Base-by-base conservation (phyloP, 345 rosid genomes). In the Lagerstroemia speciosa region DNA sequence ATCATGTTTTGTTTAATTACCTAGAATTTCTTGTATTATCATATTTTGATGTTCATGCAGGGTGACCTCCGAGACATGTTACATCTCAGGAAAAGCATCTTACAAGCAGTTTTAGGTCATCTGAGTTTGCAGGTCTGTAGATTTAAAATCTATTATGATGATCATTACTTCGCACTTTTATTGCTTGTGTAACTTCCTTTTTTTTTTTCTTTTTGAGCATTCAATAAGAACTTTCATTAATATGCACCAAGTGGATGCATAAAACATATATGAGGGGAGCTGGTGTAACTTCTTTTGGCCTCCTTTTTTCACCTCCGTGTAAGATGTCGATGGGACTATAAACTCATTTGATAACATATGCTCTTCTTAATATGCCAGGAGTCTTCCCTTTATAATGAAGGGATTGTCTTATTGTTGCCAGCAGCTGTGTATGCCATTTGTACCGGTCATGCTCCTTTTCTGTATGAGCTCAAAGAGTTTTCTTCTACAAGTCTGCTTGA, bases 391-490 rank as follows among this genome's bases (percentile, higher is more conserved):
- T 79, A 82, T 73, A 79, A 86, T 76, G 92, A 85, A 68, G 73
- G 75, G 61, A 70, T 77, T 75, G 85, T 83, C 64, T 53, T 75
- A 65, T 79, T 90, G 79, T 72, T 89, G 80, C 97, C 98, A 26
- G 90, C 88, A 46, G 96, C 97, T 68, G 77, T 86, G 46, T 86
- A 77, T 85, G 87, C 96, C 41, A 83, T 93, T 76, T 91, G 86
- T 80, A 78, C 81, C 81, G 97, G 97, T 68, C 84, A 73, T 69
- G 79, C 80, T 38, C 81, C 89, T 66, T 84, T 85, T 63, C 72
- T 64, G 64, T 75, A 63, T 72, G 62, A 60, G 75, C 78, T 75
- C 61, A 74, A 73, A 75, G 80, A 76, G 65, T 60, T 78, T 80
- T 71, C 69, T 79, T 66, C n/a, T 22, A 69, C 65, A 55, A 58